phyloP scores from a whole-genome alignment of 179 eudicot species.

The Pouteria campechiana region DNA sequence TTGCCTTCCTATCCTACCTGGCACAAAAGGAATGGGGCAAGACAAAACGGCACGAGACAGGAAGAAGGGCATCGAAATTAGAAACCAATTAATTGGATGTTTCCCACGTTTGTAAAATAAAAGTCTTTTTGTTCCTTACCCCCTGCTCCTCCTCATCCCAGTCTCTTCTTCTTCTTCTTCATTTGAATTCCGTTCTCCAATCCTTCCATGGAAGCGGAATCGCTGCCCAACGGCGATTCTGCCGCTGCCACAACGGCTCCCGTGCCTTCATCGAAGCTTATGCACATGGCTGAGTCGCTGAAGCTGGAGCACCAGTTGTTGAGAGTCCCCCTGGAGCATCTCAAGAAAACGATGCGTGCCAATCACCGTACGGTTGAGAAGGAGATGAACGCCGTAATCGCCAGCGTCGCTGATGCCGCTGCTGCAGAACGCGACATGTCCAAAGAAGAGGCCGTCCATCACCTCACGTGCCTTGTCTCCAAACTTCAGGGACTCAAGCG shows the following conservation, averaged over 20 bases:
- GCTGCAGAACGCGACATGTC: constrained; percentile 24
- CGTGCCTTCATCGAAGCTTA: constrained; percentile 25
- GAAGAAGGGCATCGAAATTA: no score
- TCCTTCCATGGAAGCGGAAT: constrained; percentile 52
- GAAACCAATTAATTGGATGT: no score
- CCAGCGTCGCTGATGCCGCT: constrained; percentile 41
- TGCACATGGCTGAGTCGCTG: constrained; percentile 48
- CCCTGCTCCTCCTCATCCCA: no score
- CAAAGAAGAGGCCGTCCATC: constrained; percentile 53
- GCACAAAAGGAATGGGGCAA: no score
- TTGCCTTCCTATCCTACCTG: no score
- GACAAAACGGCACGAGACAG: no score
- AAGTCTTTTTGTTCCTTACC: no score
- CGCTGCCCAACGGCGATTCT: constrained; percentile 53
- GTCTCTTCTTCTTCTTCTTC: background rate
- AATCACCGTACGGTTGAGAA: constrained; percentile 81
- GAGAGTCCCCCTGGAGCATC: constrained; percentile 89
- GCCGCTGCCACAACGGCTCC: constrained; percentile 11
- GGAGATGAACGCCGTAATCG: constrained; percentile 60
- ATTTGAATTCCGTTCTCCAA: no score
- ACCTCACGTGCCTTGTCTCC: constrained; percentile 68
- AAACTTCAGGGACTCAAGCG: constrained; percentile 89
- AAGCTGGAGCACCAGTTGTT: constrained; percentile 89
- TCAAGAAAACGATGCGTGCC: constrained; percentile 79
- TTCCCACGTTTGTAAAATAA: no score